Base-by-base conservation (phyloP, 2,329 filamentous ascomycete genomes). In the Claviceps lovelessii region DNA sequence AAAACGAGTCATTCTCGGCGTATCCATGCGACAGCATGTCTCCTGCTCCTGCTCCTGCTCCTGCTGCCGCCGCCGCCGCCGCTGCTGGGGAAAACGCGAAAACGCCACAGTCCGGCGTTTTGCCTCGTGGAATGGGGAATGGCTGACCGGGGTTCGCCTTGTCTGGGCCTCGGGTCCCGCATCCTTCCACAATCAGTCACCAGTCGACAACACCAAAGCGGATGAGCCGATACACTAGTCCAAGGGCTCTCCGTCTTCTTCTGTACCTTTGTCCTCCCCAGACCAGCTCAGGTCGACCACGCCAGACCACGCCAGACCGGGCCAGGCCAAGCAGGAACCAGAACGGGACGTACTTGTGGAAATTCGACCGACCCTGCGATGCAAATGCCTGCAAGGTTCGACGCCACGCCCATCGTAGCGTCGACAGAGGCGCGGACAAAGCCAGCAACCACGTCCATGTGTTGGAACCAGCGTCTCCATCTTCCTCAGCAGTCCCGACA, bases 391-490 rank as follows among this genome's bases (percentile, higher is more conserved):
- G 51, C 33, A 42, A 31, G 49, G 31, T 39, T 7, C 44, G 28
- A 48, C 52, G 52, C 44, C 45, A 48, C 45, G 44, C 10, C 35
- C 17, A 49, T 39, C 46, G 44, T 41, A 46, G 54, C 50, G 45
- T 47, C n/a, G 19, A 42, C 35, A 45, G 39, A 11, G 35, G 51
- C 42, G 45, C 29, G n/a, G 39, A 29, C 54, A 39, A 55, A 53
- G 50, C 50, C 31, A 55, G 54, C 35, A 4, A 37, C 35, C 45
- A 55, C 49, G 15, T 50, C 54, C 54, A 29, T 55, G 54, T 19
- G 54, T 28, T 11, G 8, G 8, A 37, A 31, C 49, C 23, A 49
- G 53, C 46, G 45, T 49, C 39, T 53, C 54, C 54, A 39, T 52
- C 11, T 55, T 45, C n/a, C 39, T 29, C 15, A 37, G 49, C 7